Percentiles rank a stretch among this genome's conserved stretches.
These are phyloP conservation scores for Acacia confusa DNA, from an alignment of 306 rosid species.

Conservation along the genomic window DNA sequence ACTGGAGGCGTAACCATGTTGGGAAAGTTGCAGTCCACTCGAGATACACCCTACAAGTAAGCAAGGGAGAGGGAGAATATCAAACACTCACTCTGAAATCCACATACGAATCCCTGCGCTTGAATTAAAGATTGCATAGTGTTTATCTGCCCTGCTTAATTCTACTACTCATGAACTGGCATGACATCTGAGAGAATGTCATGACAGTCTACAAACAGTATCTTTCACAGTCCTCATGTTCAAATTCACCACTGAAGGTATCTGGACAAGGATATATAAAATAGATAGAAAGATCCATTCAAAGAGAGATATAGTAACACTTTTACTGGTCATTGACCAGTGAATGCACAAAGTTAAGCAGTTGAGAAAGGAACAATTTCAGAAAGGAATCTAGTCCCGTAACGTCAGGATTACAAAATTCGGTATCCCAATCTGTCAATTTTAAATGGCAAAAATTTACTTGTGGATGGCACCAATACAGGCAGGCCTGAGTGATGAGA, in stretches of 20 bases:
- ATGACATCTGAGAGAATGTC: constrained; percentile 20
- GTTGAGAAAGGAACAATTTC: background rate
- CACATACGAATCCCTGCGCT: background rate
- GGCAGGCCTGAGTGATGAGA: background rate
- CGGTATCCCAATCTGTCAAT: constrained; percentile 3
- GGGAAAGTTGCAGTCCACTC: constrained; percentile 60
- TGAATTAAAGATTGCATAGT: constrained; percentile 12
- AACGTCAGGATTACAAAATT: background rate
- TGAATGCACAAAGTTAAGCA: background rate
- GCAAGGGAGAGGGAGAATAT: background rate
- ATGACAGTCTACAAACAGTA: background rate
- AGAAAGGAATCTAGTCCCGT: background rate
- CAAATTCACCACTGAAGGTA: constrained; percentile 9
- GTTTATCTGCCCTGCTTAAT: constrained; percentile 9
- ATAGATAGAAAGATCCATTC: constrained; percentile 10
- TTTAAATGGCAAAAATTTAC: background rate
- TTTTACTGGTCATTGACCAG: constrained; percentile 6
- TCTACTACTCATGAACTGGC: background rate
- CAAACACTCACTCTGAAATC: background rate
- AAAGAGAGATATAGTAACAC: background rate
- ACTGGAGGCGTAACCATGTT: constrained; percentile 52
- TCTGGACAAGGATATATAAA: constrained; percentile 15
- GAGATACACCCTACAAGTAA: constrained; percentile 56
- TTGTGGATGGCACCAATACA: background rate
- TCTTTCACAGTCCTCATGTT: background rate